These are phyloP conservation scores for Hysterium pulicare DNA, from an alignment of 2,329 filamentous ascomycete species.

Conservation along the genomic window DNA sequence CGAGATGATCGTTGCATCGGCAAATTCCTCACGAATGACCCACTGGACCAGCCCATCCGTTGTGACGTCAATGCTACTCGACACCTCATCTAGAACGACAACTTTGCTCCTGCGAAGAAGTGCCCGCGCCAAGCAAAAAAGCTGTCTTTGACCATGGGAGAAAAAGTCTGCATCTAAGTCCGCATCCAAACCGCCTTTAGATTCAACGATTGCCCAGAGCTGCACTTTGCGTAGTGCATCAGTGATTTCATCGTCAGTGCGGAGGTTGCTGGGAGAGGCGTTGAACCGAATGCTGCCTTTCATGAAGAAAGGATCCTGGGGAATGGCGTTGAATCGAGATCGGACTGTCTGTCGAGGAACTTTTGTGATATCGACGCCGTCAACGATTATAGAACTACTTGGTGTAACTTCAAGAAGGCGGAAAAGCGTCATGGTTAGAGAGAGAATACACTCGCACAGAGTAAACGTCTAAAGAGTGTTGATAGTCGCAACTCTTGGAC, in stretches of 20 bases:
- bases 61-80: conserved; percentile 49
- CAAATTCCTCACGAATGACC: conserved; percentile 51
- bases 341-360: conserved; percentile 42
- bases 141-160: conserved; percentile 47
- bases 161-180: conserved; percentile 6
- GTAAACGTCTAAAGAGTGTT: not conserved
- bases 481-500: not conserved
- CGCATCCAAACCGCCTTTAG: conserved; percentile 6
- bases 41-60: conserved; percentile 56
- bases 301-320: conserved; percentile 51
- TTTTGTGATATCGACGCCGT: conserved; percentile 45
- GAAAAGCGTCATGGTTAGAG: conserved; percentile 44
- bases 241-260: conserved; percentile 34
- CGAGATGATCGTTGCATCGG: conserved; percentile 21
- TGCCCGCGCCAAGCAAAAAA: conserved; percentile 53
- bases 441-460: conserved; percentile 8
- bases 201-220: conserved; percentile 34
- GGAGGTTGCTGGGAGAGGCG: conserved; percentile 38
- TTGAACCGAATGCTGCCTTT: conserved; percentile 47
- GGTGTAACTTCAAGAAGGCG: conserved; percentile 42
- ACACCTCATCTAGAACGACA: conserved; percentile 18
- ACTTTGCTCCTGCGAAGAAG: conserved; percentile 45
- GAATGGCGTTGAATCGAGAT: conserved; percentile 41
- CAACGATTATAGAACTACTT: conserved; percentile 42
- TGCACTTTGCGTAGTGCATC: conserved; percentile 42